Percentiles rank a stretch among this genome's conserved stretches.
Conservation (phyloP, 176 grass and related monocot genomes). For the Dactylis glomerata region DNA sequence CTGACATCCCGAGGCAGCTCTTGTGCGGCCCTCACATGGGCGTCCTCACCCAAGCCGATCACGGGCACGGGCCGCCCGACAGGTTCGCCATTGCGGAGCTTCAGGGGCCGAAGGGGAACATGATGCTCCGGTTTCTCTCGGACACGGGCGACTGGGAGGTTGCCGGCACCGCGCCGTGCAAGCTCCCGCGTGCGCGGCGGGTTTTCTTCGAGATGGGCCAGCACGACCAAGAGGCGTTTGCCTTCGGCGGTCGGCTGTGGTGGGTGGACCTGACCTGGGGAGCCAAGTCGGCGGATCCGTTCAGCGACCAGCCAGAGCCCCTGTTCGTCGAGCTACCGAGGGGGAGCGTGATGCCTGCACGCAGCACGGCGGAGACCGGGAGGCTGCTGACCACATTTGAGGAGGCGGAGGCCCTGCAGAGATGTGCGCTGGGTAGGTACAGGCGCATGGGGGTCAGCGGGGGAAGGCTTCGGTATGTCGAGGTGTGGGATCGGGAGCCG, state of each 20-base stretch:
- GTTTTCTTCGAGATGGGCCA: neutral
- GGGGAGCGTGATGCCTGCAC: neutral
- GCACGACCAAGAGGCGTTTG: neutral
- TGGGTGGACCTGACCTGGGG: neutral
- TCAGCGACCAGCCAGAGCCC: neutral
- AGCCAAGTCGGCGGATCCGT: neutral
- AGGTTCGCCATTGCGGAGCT: neutral
- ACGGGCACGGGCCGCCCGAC: neutral
- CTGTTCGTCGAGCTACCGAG: neutral
- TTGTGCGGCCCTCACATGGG: neutral
- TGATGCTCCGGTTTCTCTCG: neutral
- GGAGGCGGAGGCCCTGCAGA: neutral
- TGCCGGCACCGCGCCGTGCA: neutral
- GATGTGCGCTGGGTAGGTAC: neutral
- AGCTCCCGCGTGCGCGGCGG: neutral
- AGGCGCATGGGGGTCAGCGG: neutral
- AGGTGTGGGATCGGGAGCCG: neutral
- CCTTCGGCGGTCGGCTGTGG: neutral
- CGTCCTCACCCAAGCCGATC: neutral
- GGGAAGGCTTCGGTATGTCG: neutral
- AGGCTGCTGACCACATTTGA: neutral
- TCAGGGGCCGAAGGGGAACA: neutral
- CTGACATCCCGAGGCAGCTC: neutral
- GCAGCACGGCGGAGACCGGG: neutral
- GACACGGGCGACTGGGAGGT: neutral